Conservation (phyloP, 192 early-diverging fungal species). For the Backusella macrospora region DNA sequence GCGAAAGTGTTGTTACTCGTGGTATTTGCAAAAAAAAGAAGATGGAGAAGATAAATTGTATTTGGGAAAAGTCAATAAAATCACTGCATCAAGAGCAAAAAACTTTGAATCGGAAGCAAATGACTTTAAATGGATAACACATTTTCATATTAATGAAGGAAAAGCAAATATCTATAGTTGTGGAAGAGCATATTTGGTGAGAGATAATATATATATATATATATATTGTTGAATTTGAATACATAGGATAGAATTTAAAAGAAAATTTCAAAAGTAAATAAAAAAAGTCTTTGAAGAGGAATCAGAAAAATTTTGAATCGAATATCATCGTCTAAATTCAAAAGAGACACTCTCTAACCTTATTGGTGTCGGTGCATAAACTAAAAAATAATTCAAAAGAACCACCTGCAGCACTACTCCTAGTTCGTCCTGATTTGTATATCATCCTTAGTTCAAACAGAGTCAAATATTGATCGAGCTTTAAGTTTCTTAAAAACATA, state of each 20-base stretch:
- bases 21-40: background rate
- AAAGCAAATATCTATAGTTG: constrained; percentile 30
- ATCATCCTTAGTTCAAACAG: constrained; percentile 6
- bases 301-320: background rate
- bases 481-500: constrained; percentile 9
- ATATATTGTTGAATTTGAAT: too few species aligned
- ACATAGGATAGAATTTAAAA: background rate
- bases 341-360: background rate
- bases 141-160: constrained; percentile 38
- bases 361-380: background rate
- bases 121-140: constrained; percentile 20
- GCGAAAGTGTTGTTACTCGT: background rate
- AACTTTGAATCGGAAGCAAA: background rate
- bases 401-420: constrained; percentile 12
- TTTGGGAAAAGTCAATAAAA: constrained; percentile 16
- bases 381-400: background rate
- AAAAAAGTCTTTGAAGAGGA: background rate
- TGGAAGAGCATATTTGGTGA: constrained; percentile 26
- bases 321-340: constrained; percentile 1
- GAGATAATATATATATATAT: constrained; percentile 25
- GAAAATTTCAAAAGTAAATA: background rate
- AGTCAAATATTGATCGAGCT: constrained; percentile 2
- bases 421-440: constrained; percentile 32
- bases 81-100: constrained; percentile 1
- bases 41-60: background rate